These are phyloP conservation scores for Lepiota brunneoincarnata DNA, from an alignment of 768 basidiomycete genomes.

Conservation along the genomic window DNA sequence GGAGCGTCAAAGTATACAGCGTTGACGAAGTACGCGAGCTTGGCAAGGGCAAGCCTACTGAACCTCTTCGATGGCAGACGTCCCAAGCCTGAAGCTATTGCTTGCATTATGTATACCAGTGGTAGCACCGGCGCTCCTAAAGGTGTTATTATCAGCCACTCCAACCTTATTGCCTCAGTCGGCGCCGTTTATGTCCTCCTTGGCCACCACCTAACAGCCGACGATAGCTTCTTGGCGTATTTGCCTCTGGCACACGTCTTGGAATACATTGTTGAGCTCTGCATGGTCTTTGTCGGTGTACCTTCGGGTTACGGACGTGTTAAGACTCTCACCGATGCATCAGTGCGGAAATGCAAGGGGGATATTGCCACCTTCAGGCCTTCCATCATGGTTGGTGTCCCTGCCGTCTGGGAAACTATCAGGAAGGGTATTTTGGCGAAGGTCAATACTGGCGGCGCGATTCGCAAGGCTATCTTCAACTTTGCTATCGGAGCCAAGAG, in stretches of 20 bases:
- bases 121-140: slow-evolving; percentile 94
- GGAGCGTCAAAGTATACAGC: slow-evolving; percentile 60
- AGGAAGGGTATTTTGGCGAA: slow-evolving; percentile 90
- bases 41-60: slow-evolving; percentile 56
- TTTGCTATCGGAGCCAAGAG: slow-evolving; percentile 76
- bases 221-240: slow-evolving; percentile 83
- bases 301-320: slow-evolving; percentile 87
- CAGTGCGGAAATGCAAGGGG: slow-evolving; percentile 83
- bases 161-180: slow-evolving; percentile 81
- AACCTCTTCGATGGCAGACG: slow-evolving; percentile 45
- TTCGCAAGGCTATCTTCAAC: slow-evolving; percentile 80
- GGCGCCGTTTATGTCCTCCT: slow-evolving; percentile 79
- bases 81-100: slow-evolving; percentile 41
- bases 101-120: slow-evolving; percentile 71
- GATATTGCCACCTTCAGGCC: slow-evolving; percentile 84
- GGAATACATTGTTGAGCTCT: slow-evolving; percentile 90
- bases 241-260: slow-evolving; percentile 94
- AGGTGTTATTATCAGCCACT: slow-evolving; percentile 87
- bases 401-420: slow-evolving; percentile 96
- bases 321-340: slow-evolving; percentile 94
- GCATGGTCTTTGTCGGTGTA: slow-evolving; percentile 72
- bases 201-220: slow-evolving; percentile 55
- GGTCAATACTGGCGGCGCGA: slow-evolving; percentile 61
- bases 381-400: slow-evolving; percentile 91
- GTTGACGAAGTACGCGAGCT: slow-evolving; percentile 69